Evolutionary conservation across 176 grass and related monocot species (phyloP).

Genomic region (Eleusine coracana): DNA sequence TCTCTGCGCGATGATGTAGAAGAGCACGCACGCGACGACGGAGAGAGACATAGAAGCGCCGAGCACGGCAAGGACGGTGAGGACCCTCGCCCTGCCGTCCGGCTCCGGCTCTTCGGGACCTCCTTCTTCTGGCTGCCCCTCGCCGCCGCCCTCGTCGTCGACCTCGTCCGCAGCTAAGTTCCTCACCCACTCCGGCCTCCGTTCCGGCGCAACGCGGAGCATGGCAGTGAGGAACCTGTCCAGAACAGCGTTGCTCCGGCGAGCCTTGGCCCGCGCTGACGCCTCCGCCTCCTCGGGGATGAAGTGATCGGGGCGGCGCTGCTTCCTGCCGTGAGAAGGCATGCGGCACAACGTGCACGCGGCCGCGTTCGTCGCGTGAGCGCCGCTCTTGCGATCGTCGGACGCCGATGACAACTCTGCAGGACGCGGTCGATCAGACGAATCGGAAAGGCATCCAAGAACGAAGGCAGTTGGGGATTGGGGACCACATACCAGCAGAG

Average conservation of each 20-base stretch:
- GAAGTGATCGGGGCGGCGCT: constrained; percentile 26
- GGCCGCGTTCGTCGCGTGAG: background rate
- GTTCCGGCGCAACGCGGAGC: background rate
- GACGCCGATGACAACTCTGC: background rate
- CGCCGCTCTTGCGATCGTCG: background rate
- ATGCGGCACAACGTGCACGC: background rate
- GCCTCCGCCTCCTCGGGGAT: background rate
- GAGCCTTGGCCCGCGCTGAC: constrained; percentile 16
- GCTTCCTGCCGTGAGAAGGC: constrained; percentile 32
- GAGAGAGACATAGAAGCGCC: constrained; percentile 33
- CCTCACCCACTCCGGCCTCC: constrained; percentile 10
- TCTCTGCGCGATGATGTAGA: constrained; percentile 22
- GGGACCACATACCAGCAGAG: background rate
- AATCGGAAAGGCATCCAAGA: background rate
- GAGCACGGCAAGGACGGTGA: constrained; percentile 27
- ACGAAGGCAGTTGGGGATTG: background rate
- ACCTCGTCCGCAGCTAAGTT: background rate
- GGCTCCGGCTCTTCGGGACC: background rate
- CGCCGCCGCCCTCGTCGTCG: background rate
- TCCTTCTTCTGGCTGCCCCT: background rate
- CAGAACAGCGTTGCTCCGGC: background rate
- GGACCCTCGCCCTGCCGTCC: background rate
- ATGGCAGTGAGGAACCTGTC: constrained; percentile 19
- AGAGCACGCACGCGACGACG: constrained; percentile 29
- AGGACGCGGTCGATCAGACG: background rate